Evolutionary conservation across 306 rosid genomes (phyloP).

Genomic region (Gastrolobium villosum): DNA sequence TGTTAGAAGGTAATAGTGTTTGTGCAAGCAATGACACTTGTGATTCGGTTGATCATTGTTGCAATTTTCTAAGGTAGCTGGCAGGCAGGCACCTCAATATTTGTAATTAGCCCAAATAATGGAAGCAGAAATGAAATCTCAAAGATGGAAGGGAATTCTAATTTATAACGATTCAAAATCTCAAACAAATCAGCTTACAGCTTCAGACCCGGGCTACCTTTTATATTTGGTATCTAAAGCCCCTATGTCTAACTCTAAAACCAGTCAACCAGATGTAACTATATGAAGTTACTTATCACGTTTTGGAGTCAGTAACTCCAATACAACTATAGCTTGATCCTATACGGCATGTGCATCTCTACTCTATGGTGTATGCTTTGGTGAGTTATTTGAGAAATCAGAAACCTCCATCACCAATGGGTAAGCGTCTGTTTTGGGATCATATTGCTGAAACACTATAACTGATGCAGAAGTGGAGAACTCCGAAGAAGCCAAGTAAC

Average conservation of each 20-base stretch:
- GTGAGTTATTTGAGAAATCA: conserved; percentile 46
- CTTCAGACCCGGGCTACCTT: background rate
- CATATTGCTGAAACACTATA: conserved; percentile 66
- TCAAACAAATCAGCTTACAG: conserved; percentile 18
- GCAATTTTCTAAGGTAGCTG: background rate
- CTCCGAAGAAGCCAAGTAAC: conserved; percentile 70
- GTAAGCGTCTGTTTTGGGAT: conserved; percentile 43
- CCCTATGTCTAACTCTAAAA: conserved; percentile 14
- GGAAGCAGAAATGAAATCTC: conserved; percentile 3
- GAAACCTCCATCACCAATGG: conserved; percentile 65
- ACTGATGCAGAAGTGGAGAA: conserved; percentile 65
- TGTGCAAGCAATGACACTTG: conserved; percentile 22
- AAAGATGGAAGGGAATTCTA: background rate
- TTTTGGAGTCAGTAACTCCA: conserved; percentile 21
- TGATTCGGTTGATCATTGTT: background rate
- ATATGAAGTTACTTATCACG: background rate
- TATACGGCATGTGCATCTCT: background rate
- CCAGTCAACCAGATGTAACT: conserved; percentile 1
- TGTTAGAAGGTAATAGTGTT: background rate
- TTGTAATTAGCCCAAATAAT: background rate
- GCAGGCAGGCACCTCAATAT: background rate
- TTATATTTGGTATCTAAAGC: conserved; percentile 5
- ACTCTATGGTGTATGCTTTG: conserved; percentile 4
- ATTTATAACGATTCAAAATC: conserved; percentile 5
- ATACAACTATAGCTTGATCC: background rate